Evolutionary conservation across 1,284 basidiomycete species (phyloP).

Genomic region (Hemileia vastatrix): DNA sequence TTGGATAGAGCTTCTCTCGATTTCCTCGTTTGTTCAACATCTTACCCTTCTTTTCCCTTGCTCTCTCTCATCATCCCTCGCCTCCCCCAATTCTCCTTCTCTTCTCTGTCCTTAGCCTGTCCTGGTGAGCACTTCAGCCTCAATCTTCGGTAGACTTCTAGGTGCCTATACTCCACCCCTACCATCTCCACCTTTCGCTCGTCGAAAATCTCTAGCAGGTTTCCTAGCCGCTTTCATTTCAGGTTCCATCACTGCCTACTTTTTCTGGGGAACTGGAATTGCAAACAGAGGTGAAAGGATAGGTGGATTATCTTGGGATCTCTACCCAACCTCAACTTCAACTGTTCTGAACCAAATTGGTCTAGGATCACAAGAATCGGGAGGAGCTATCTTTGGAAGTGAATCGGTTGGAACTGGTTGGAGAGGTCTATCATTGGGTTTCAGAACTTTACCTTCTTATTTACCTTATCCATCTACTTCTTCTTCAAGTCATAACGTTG

Average conservation of each 20-base stretch:
- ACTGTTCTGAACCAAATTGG: too few species aligned
- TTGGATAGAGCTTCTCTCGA: too few species aligned
- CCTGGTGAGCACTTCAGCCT: slow-evolving; percentile 18
- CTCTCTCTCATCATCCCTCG: too few species aligned
- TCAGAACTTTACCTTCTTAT: too few species aligned
- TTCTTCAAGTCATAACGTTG: too few species aligned
- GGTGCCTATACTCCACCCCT: neutral
- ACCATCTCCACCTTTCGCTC: slow-evolving; percentile 14
- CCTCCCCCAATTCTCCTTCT: too few species aligned
- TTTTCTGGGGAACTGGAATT: slow-evolving; percentile 7
- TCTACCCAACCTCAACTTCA: too few species aligned
- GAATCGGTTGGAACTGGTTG: too few species aligned
- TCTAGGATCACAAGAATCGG: neutral
- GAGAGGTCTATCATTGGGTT: too few species aligned
- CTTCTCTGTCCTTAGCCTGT: slow-evolving; percentile 12
- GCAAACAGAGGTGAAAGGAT: neutral
- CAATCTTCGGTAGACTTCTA: slow-evolving; percentile 1
- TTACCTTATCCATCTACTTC: neutral
- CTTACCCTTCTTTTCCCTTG: slow-evolving; percentile 14
- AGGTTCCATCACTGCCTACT: neutral
- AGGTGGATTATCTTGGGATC: too few species aligned
- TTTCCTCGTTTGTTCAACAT: too few species aligned
- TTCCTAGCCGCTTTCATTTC: slow-evolving; percentile 5
- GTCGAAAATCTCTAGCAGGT: slow-evolving; percentile 13
- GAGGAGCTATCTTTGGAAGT: too few species aligned